Conservation (phyloP, 495 filamentous ascomycete species). For the Lepidopterella palustris region DNA sequence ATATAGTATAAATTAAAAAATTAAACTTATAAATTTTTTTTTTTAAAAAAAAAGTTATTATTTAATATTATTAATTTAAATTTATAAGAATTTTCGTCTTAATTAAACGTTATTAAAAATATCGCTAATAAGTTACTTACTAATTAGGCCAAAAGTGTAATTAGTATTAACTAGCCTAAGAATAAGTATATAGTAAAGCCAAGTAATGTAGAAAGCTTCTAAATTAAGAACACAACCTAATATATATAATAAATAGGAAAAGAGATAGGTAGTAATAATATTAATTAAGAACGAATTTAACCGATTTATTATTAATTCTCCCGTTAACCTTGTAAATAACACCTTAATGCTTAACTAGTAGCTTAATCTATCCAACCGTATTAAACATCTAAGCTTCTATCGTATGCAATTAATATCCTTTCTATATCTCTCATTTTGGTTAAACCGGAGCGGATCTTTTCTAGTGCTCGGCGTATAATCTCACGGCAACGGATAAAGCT, state of each 20-base stretch:
- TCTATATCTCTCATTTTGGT: too few species aligned
- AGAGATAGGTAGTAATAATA: neutral
- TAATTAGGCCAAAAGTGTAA: too few species aligned
- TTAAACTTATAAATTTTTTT: too few species aligned
- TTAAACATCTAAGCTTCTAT: neutral
- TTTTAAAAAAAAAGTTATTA: too few species aligned
- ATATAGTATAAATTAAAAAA: too few species aligned
- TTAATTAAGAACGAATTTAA: neutral
- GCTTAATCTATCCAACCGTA: neutral
- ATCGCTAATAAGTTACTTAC: too few species aligned
- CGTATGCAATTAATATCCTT: neutral
- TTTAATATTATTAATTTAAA: too few species aligned
- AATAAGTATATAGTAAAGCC: neutral
- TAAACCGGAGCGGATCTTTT: too few species aligned
- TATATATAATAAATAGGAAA: neutral
- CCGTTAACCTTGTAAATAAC: neutral
- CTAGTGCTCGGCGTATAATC: too few species aligned
- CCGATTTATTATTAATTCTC: neutral
- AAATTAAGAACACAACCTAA: neutral
- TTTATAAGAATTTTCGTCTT: too few species aligned
- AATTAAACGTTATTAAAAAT: too few species aligned
- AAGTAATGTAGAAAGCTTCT: neutral
- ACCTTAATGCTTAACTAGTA: neutral
- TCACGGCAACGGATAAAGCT: too few species aligned
- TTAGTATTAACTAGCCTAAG: neutral